Evolutionary conservation across 169 alveolate species (phyloP).

Genomic region (Plasmodium cynomolgi): DNA sequence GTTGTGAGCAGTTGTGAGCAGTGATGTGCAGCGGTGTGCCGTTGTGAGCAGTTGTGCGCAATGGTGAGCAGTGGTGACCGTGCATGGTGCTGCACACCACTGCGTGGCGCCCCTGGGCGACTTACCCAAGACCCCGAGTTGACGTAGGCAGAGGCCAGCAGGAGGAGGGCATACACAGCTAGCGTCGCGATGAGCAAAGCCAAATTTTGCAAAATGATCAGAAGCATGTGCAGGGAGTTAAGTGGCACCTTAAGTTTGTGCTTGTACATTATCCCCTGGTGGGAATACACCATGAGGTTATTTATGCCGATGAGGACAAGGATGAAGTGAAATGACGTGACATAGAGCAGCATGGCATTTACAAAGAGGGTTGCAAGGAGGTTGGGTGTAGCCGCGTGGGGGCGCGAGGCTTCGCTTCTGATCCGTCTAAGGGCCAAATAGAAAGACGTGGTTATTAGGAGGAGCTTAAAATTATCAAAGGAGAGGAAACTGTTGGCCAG

Average conservation of each 20-base stretch:
- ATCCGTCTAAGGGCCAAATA: conserved; percentile 15
- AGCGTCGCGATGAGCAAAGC: conserved; percentile 10
- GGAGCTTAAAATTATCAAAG: conserved; percentile 39
- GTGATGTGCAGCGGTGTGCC: not conserved
- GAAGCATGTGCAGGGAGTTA: not conserved
- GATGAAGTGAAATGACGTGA: conserved; percentile 63
- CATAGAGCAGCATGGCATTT: conserved; percentile 29
- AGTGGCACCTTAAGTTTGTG: conserved; percentile 10
- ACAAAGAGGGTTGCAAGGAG: not conserved
- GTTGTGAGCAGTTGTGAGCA: not conserved
- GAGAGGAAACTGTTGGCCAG: conserved; percentile 41
- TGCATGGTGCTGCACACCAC: not conserved
- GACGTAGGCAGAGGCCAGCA: conserved; percentile 1
- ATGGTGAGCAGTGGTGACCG: not conserved
- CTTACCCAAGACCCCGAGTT: conserved; percentile 15
- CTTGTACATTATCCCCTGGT: not conserved
- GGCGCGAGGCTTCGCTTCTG: not conserved
- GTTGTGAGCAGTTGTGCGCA: not conserved
- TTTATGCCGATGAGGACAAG: conserved; percentile 41
- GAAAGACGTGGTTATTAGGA: conserved; percentile 27
- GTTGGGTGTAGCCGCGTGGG: not conserved
- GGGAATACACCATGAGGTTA: conserved; percentile 5
- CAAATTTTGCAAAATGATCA: conserved; percentile 14
- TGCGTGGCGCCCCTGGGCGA: not conserved
- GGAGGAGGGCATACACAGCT: conserved; percentile 11